Conservation (phyloP, 164 flowering plant genomes). For the Cinnamomum chago region DNA sequence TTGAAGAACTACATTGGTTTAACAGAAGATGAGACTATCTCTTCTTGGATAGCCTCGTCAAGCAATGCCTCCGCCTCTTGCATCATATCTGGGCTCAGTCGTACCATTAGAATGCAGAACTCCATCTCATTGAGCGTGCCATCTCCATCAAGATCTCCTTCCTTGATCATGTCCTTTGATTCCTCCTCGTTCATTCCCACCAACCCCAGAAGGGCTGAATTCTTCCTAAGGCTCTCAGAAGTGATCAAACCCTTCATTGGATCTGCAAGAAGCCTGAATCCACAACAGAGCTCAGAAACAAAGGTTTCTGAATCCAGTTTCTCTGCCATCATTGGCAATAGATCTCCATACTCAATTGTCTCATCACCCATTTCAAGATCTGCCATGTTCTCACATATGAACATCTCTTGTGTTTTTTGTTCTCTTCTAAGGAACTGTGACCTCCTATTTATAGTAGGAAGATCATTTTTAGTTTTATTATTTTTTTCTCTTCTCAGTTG, state of each 20-base stretch:
- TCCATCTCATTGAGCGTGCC: conserved; percentile 68
- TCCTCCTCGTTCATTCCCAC: conserved; percentile 72
- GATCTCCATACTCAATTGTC: conserved; percentile 40
- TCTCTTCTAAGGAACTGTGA: conserved; percentile 13
- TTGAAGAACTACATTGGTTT: too few relatives aligned
- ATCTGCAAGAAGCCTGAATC: conserved; percentile 70
- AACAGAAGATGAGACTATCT: conserved; percentile 4
- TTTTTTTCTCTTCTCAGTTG: too few relatives aligned
- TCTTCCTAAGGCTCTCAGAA: conserved; percentile 52
- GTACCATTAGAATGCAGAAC: conserved; percentile 84
- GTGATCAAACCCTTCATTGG: conserved; percentile 50
- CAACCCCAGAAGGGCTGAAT: conserved; percentile 60
- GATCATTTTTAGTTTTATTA: too few relatives aligned
- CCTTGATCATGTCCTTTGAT: conserved; percentile 65
- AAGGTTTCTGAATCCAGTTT: conserved; percentile 70
- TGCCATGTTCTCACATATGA: not conserved
- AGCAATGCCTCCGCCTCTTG: conserved; percentile 71
- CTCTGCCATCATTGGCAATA: conserved; percentile 84
- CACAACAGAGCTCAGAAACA: conserved; percentile 61
- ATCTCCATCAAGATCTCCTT: conserved; percentile 88
- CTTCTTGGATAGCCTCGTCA: conserved; percentile 51
- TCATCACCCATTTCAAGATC: not conserved
- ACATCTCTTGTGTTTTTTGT: too few relatives aligned
- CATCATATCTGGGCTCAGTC: conserved; percentile 89
- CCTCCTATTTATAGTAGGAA: conserved; percentile 16